A percentile compares a stretch with the other conserved stretches of the same genome.
Evolutionary conservation across 2,329 filamentous ascomycete species (phyloP).

Genomic region (Fusarium decemcellulare): DNA sequence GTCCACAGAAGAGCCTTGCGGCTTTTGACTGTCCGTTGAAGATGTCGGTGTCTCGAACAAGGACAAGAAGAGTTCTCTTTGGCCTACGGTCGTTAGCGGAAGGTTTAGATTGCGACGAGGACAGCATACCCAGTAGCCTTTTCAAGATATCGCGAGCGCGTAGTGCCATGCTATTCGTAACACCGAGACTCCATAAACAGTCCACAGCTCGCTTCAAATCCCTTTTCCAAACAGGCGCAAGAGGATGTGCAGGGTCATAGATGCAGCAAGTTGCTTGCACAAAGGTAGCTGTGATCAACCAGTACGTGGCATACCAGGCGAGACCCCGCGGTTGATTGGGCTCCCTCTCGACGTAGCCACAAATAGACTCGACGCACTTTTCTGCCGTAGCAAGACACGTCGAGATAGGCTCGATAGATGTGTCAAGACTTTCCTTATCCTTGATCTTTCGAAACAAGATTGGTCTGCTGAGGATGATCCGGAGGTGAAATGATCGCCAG

Average conservation of each 20-base stretch:
- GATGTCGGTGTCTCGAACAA: background rate
- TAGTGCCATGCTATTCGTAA: constrained; percentile 21
- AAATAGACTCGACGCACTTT: constrained; percentile 26
- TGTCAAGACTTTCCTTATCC: constrained; percentile 5
- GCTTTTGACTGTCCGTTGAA: background rate
- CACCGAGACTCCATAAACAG: constrained; percentile 18
- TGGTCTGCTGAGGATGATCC: constrained; percentile 30
- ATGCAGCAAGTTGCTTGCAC: constrained; percentile 34
- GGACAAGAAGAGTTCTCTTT: background rate
- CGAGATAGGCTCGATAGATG: constrained; percentile 4
- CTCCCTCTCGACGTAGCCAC: constrained; percentile 15
- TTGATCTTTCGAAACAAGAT: constrained; percentile 26
- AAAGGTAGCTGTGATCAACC: constrained; percentile 33
- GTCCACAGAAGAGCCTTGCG: background rate
- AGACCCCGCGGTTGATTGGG: constrained; percentile 15
- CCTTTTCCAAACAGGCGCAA: constrained; percentile 24
- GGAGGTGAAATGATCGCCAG: constrained; percentile 32
- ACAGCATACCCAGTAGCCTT: constrained; percentile 20
- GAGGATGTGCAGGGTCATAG: constrained; percentile 25
- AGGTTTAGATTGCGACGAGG: background rate
- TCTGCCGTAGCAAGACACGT: constrained; percentile 24
- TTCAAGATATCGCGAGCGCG: constrained; percentile 25
- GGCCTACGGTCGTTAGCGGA: background rate
- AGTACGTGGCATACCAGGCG: constrained; percentile 37
- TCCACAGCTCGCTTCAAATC: constrained; percentile 21